Percentiles rank a stretch among this genome's conserved stretches.
These are phyloP conservation scores for Tribonema minus DNA, from an alignment of 108 stramenopile genomes.

Conservation along the genomic window DNA sequence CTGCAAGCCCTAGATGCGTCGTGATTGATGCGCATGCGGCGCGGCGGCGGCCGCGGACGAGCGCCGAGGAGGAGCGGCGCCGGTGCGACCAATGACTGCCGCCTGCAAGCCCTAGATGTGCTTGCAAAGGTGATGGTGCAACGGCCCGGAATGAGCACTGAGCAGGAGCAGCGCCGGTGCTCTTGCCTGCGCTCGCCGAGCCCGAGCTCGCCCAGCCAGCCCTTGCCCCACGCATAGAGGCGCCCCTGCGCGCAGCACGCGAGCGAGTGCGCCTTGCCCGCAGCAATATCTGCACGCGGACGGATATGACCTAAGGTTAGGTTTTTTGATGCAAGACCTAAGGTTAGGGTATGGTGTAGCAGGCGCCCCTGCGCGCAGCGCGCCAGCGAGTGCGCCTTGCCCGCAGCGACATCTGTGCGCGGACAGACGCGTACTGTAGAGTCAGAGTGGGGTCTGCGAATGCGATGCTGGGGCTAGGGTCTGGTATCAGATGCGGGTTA, in stretches of 20 bases:
- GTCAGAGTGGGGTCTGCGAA: not conserved
- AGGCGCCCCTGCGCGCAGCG: not conserved
- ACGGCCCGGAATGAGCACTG: too few species aligned
- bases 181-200: constrained; percentile 1
- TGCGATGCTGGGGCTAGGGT: not conserved
- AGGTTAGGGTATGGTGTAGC: not conserved
- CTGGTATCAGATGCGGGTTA: too few species aligned
- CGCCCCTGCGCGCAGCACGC: constrained; percentile 14
- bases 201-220: constrained; percentile 25
- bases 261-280: constrained; percentile 19
- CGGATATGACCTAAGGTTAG: too few species aligned
- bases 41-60: too few species aligned
- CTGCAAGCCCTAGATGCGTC: too few species aligned
- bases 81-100: too few species aligned
- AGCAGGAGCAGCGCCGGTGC: too few species aligned
- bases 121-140: too few species aligned
- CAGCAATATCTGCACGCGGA: not conserved
- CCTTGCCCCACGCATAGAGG: constrained; percentile 26
- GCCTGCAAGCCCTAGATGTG: too few species aligned
- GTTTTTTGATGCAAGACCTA: constrained; percentile 1
- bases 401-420: not conserved
- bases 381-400: not conserved
- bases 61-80: too few species aligned
- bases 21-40: too few species aligned
- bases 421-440: not conserved